Evolutionary conservation across 495 filamentous ascomycete species (phyloP).

Genomic region (Hyaloscypha variabilis): DNA sequence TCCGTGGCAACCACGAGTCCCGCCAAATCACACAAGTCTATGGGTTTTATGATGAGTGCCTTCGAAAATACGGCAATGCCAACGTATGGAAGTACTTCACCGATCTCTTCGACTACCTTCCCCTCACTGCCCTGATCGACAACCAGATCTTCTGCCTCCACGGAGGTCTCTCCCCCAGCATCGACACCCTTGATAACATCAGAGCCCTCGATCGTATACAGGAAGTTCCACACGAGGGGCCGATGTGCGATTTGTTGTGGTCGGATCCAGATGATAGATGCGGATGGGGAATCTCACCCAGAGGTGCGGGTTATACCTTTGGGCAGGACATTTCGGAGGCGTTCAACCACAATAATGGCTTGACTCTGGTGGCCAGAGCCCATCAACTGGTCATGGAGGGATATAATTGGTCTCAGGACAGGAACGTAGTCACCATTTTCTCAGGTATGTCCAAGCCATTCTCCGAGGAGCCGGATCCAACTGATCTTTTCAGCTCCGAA

Average conservation of each 20-base stretch:
- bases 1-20: slow-evolving; percentile 96
- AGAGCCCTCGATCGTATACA: slow-evolving; percentile 93
- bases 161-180: slow-evolving; percentile 92
- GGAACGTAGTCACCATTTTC: slow-evolving; percentile 87
- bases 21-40: slow-evolving; percentile 98
- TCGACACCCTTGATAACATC: slow-evolving; percentile 98
- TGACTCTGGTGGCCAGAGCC: slow-evolving; percentile 95
- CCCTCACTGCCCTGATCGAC: slow-evolving; percentile 96
- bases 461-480: not conserved
- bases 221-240: slow-evolving; percentile 97
- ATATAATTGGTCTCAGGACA: slow-evolving; percentile 99
- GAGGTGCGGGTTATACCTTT: slow-evolving; percentile 98
- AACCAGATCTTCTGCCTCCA: slow-evolving; percentile 99
- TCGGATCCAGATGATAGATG: slow-evolving; percentile 98
- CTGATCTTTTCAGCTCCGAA: slow-evolving; percentile 82
- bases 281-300: slow-evolving; percentile 96
- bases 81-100: slow-evolving; percentile 99
- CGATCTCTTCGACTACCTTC: slow-evolving; percentile 98
- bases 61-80: slow-evolving; percentile 97
- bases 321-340: slow-evolving; percentile 99
- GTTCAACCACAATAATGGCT: slow-evolving; percentile 99
- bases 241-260: slow-evolving; percentile 98
- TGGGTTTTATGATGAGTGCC: slow-evolving; percentile 96
- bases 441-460: slow-evolving; percentile 60
- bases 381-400: slow-evolving; percentile 99